These are phyloP conservation scores for Pichia nakasei DNA, from an alignment of 805 yeast species.

Conservation along the genomic window DNA sequence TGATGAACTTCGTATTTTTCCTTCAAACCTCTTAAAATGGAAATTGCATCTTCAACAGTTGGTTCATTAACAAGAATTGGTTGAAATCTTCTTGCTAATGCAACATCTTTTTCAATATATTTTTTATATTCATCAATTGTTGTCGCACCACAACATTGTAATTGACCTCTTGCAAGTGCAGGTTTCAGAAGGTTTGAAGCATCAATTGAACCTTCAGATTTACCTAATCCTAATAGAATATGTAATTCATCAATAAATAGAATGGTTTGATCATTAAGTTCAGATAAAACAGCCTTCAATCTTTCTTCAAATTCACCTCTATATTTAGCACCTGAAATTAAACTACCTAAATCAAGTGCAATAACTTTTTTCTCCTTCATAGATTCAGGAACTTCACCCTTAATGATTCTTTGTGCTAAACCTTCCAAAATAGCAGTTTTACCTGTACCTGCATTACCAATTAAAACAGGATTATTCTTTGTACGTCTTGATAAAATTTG, in stretches of 20 bases:
- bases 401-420: slow-evolving; percentile 83
- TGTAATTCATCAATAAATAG: slow-evolving; percentile 89
- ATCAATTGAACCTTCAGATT: slow-evolving; percentile 91
- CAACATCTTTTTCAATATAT: slow-evolving; percentile 92
- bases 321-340: slow-evolving; percentile 91
- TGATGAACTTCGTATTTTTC: slow-evolving; percentile 94
- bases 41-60: slow-evolving; percentile 85
- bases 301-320: slow-evolving; percentile 96
- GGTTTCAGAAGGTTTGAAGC: slow-evolving; percentile 96
- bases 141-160: slow-evolving; percentile 98
- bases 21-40: slow-evolving; percentile 92
- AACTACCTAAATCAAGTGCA: slow-evolving; percentile 77
- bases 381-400: slow-evolving; percentile 90
- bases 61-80: slow-evolving; percentile 95
- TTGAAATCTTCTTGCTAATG: slow-evolving; percentile 97
- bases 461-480: slow-evolving; percentile 89
- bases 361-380: slow-evolving; percentile 80
- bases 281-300: slow-evolving; percentile 69
- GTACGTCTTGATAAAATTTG: slow-evolving; percentile 89
- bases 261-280: slow-evolving; percentile 70
- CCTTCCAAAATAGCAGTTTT: slow-evolving; percentile 97
- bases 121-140: slow-evolving; percentile 92
- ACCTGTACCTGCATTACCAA: slow-evolving; percentile 98
- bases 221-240: slow-evolving; percentile 81
- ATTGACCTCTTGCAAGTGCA: slow-evolving; percentile 90